These are phyloP conservation scores for Podaxis sp. DNA, from an alignment of 768 basidiomycete species.

Conservation along the genomic window DNA sequence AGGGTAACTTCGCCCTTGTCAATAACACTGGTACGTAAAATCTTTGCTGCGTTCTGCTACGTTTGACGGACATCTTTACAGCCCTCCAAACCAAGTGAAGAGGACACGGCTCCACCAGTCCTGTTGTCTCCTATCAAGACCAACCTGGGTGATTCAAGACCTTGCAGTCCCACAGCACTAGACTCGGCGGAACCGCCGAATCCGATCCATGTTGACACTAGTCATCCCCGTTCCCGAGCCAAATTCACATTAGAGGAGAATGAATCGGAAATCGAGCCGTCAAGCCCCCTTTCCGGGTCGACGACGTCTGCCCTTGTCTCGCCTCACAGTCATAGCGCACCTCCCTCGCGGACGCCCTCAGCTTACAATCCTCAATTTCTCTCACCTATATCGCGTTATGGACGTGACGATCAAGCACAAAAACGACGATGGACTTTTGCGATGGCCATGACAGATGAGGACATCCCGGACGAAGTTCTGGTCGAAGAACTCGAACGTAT, in stretches of 20 bases:
- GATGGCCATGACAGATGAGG: conserved; percentile 50
- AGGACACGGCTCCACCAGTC: not conserved
- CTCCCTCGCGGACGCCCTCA: conserved; percentile 3
- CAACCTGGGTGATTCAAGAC: not conserved
- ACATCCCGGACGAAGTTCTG: conserved; percentile 49
- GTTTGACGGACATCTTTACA: not conserved
- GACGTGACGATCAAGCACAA: not conserved
- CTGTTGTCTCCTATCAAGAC: not conserved
- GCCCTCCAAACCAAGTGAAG: not conserved
- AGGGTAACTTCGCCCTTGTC: conserved; percentile 13
- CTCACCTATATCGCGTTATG: conserved; percentile 9
- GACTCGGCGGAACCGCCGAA: conserved; percentile 1
- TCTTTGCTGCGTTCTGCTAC: not conserved
- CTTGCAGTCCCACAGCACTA: not conserved
- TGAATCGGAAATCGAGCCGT: conserved; percentile 10
- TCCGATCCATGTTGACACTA: conserved; percentile 3
- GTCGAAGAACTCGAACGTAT: conserved; percentile 48
- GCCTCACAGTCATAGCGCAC: conserved; percentile 9
- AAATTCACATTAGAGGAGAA: conserved; percentile 13
- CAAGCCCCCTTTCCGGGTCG: conserved; percentile 3
- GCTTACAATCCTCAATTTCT: conserved; percentile 11
- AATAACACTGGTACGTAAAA: conserved; percentile 1
- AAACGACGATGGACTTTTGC: conserved; percentile 38
- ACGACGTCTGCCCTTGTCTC: not conserved
- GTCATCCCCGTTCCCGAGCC: not conserved